These are phyloP conservation scores for Avena eriantha DNA, from an alignment of 176 grass and related monocot genomes.

Conservation along the genomic window DNA sequence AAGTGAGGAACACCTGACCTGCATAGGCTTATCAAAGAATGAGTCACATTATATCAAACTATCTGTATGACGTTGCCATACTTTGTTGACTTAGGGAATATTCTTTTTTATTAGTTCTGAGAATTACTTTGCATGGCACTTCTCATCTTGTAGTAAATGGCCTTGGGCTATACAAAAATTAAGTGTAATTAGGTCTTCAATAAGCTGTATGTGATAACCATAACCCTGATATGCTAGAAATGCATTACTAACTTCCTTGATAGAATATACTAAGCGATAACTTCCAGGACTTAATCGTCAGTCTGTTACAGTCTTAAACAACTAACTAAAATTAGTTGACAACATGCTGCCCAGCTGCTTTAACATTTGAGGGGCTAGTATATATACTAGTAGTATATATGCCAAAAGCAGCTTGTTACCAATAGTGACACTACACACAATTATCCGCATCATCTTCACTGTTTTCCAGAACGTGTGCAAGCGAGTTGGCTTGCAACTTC, in stretches of 20 bases:
- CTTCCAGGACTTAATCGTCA: background rate
- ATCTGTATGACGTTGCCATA: background rate
- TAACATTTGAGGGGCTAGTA: background rate
- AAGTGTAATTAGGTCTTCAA: background rate
- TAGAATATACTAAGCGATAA: background rate
- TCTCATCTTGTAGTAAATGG: background rate
- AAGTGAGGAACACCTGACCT: background rate
- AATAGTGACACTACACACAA: slow-evolving; percentile 28
- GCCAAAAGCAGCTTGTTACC: slow-evolving; percentile 12
- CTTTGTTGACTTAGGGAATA: background rate
- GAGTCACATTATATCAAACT: background rate
- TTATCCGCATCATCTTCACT: slow-evolving; percentile 53
- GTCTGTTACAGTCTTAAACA: background rate
- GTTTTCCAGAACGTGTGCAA: slow-evolving; percentile 49
- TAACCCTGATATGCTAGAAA: slow-evolving; percentile 20
- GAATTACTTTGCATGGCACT: background rate
- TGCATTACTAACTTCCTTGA: background rate
- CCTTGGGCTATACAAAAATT: background rate
- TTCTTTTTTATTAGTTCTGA: background rate
- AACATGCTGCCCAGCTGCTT: slow-evolving; percentile 10
- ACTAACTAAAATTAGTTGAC: background rate
- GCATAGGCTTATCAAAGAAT: background rate
- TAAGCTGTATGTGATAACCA: background rate
- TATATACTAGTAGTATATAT: background rate
- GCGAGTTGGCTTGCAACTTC: slow-evolving; percentile 59